Conservation (phyloP, 2,329 filamentous ascomycete genomes). For the Botrytis fragariae region DNA sequence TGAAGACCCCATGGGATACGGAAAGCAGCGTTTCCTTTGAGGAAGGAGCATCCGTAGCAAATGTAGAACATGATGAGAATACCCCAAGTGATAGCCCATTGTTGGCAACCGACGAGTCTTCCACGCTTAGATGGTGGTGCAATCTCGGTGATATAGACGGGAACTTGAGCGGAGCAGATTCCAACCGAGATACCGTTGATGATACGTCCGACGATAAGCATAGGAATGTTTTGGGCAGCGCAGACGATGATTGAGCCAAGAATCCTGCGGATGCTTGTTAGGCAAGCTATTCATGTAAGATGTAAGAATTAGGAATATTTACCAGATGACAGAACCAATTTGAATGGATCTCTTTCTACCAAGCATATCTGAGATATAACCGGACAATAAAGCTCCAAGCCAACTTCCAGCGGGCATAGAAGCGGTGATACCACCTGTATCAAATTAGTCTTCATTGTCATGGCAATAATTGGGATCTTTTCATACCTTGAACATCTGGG, state of each 20-base stretch:
- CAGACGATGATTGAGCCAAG: slow-evolving; percentile 60
- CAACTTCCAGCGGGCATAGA: slow-evolving; percentile 71
- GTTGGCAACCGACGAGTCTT: slow-evolving; percentile 67
- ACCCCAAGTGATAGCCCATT: slow-evolving; percentile 59
- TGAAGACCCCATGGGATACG: slow-evolving; percentile 64
- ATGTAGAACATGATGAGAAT: slow-evolving; percentile 71
- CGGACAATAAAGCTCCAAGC: slow-evolving; percentile 60
- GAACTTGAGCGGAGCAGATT: slow-evolving; percentile 61
- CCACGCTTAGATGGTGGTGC: slow-evolving; percentile 58
- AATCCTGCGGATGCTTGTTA: slow-evolving; percentile 46
- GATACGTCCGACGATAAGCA: slow-evolving; percentile 54
- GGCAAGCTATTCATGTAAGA: neutral
- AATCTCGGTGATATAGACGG: slow-evolving; percentile 67
- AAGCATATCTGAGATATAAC: slow-evolving; percentile 55
- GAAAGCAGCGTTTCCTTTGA: slow-evolving; percentile 49
- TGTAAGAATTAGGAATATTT: slow-evolving; percentile 9
- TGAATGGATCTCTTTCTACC: slow-evolving; percentile 51
- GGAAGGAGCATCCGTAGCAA: slow-evolving; percentile 49
- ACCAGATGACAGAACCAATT: slow-evolving; percentile 48
- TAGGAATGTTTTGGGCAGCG: slow-evolving; percentile 53
- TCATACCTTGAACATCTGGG: slow-evolving; percentile 32
- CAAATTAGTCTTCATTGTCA: slow-evolving; percentile 47
- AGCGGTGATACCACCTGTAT: slow-evolving; percentile 65
- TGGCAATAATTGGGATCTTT: slow-evolving; percentile 34
- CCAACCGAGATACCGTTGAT: slow-evolving; percentile 66